A percentile compares a stretch with the other conserved stretches of the same genome.
Conservation (phyloP, 2,329 filamentous ascomycete species). For the Botrytis squamosa region DNA sequence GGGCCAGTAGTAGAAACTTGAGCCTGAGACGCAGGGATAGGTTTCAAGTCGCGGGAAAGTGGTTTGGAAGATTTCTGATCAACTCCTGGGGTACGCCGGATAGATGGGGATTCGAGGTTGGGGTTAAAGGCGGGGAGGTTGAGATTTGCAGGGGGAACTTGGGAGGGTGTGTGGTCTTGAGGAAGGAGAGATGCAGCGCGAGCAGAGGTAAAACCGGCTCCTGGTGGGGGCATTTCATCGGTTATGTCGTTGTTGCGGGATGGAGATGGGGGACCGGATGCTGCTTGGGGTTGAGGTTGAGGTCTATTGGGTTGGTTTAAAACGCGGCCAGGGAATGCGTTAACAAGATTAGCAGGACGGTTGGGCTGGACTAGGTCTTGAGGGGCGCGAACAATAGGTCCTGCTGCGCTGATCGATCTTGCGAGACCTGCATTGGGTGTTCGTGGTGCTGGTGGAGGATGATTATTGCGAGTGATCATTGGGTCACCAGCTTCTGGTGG, state of each 20-base stretch:
- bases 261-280: conserved; percentile 30
- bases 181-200: conserved; percentile 59
- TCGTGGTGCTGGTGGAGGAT: conserved; percentile 34
- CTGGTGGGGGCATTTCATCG: conserved; percentile 31
- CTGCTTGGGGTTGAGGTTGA: conserved; percentile 15
- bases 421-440: conserved; percentile 37
- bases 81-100: conserved; percentile 83
- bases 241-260: conserved; percentile 25
- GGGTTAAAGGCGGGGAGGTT: conserved; percentile 65
- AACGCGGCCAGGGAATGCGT: conserved; percentile 29
- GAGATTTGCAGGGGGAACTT: conserved; percentile 44
- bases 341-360: conserved; percentile 24
- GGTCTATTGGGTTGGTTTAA: conserved; percentile 39
- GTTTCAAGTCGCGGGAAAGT: conserved; percentile 57
- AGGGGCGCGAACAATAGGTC: conserved; percentile 26
- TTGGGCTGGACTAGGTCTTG: conserved; percentile 25
- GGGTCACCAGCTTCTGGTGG: conserved; percentile 28
- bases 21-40: conserved; percentile 44
- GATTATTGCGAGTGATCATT: conserved; percentile 22
- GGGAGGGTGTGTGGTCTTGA: conserved; percentile 37
- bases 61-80: conserved; percentile 77
- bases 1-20: conserved; percentile 31
- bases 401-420: conserved; percentile 32
- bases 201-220: conserved; percentile 66
- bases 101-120: conserved; percentile 75